phyloP scores from a whole-genome alignment of 106 monocot species.

The Acanthochlamys bracteata region DNA sequence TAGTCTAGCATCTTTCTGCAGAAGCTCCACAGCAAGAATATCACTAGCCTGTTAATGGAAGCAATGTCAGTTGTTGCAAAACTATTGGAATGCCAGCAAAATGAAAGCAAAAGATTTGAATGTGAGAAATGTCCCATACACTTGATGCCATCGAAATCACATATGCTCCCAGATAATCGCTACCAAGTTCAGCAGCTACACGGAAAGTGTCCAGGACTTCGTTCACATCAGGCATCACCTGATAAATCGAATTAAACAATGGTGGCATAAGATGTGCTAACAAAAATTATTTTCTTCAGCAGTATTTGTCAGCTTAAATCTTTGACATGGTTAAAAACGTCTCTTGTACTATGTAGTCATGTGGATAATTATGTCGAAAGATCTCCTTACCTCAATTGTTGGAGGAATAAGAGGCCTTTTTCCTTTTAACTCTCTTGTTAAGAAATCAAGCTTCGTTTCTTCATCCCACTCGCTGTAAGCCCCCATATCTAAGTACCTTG shows the following conservation, averaged over 20 bases:
- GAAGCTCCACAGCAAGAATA: slow-evolving; percentile 78
- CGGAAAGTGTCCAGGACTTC: slow-evolving; percentile 86
- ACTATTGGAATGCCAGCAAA: neutral
- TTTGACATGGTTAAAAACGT: too few relatives aligned
- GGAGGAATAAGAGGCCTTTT: slow-evolving; percentile 86
- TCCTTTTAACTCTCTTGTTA: slow-evolving; percentile 79
- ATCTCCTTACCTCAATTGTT: slow-evolving; percentile 51
- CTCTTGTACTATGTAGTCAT: neutral
- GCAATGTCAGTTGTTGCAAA: neutral
- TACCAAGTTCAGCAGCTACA: slow-evolving; percentile 87
- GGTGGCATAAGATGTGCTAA: neutral
- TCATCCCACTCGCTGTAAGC: slow-evolving; percentile 89
- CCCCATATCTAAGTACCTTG: slow-evolving; percentile 69
- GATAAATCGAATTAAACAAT: neutral
- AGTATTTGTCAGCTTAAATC: too few relatives aligned
- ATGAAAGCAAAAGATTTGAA: slow-evolving; percentile 4
- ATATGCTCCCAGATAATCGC: slow-evolving; percentile 81
- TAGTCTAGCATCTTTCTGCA: slow-evolving; percentile 89
- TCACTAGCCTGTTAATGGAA: slow-evolving; percentile 67
- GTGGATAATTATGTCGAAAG: neutral
- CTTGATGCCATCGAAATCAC: slow-evolving; percentile 97
- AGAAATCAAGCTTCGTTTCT: slow-evolving; percentile 69
- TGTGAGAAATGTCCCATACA: slow-evolving; percentile 46
- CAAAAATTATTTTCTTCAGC: too few relatives aligned
- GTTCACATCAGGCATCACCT: slow-evolving; percentile 66